These are phyloP conservation scores for Xylariomycetidae sp. DNA, from an alignment of 2,329 filamentous ascomycete genomes.

Conservation along the genomic window DNA sequence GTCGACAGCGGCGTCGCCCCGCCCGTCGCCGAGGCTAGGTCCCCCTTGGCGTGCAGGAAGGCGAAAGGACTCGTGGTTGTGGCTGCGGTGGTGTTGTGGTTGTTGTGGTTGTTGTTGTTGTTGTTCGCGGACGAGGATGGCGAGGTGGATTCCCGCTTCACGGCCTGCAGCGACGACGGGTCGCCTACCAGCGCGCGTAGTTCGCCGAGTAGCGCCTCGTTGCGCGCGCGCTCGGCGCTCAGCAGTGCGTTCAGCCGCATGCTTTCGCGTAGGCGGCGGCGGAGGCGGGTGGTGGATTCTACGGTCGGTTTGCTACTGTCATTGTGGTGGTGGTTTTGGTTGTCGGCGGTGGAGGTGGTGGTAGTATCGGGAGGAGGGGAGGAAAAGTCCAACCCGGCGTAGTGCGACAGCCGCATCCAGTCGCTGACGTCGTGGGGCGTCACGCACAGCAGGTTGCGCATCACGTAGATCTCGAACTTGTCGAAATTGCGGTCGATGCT, in stretches of 20 bases:
- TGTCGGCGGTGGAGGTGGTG: not conserved
- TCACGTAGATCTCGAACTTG: slow-evolving; percentile 80
- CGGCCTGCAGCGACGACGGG: slow-evolving; percentile 8
- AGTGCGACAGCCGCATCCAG: slow-evolving; percentile 80
- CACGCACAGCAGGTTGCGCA: slow-evolving; percentile 77
- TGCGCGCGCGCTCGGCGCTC: slow-evolving; percentile 42
- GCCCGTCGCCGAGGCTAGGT: slow-evolving; percentile 43
- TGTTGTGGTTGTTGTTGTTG: slow-evolving; percentile 6
- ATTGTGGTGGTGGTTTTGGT: not conserved
- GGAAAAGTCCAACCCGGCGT: slow-evolving; percentile 59
- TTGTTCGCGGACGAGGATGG: slow-evolving; percentile 1
- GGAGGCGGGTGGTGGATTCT: slow-evolving; percentile 64
- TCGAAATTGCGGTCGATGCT: slow-evolving; percentile 83
- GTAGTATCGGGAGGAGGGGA: not conserved
- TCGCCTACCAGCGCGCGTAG: slow-evolving; percentile 26
- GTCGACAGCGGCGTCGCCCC: slow-evolving; percentile 56
- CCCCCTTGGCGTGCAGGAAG: slow-evolving; percentile 49
- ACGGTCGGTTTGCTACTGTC: slow-evolving; percentile 40
- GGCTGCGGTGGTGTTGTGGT: not conserved
- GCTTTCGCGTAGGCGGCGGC: slow-evolving; percentile 57
- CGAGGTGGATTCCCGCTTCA: slow-evolving; percentile 21
- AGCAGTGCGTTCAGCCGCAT: slow-evolving; percentile 54
- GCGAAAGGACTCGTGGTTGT: slow-evolving; percentile 34
- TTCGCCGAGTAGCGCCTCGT: slow-evolving; percentile 28
- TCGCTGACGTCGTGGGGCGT: slow-evolving; percentile 57